Evolutionary conservation across 805 yeast genomes (phyloP).

Genomic region (Candida succiphila): DNA sequence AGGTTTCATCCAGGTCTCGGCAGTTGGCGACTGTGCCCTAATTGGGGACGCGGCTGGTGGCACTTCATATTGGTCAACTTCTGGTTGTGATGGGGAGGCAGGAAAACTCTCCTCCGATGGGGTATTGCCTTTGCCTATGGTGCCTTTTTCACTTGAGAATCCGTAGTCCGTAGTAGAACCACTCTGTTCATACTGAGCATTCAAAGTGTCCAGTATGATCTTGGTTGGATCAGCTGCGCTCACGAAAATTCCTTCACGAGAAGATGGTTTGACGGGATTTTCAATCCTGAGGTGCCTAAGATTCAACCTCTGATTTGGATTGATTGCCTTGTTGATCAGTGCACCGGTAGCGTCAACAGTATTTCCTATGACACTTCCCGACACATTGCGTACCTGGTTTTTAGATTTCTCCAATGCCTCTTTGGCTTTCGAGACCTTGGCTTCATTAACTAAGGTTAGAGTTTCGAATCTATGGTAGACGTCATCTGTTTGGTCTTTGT

Average conservation of each 20-base stretch:
- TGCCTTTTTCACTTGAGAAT: too few relatives aligned
- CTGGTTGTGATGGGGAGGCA: too few relatives aligned
- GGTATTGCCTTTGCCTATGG: too few relatives aligned
- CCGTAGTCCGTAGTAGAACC: background rate
- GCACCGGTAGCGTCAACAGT: constrained; percentile 21
- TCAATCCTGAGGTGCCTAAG: constrained; percentile 17
- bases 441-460: constrained; percentile 24
- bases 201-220: constrained; percentile 8
- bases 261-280: constrained; percentile 24
- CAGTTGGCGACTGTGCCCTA: too few relatives aligned
- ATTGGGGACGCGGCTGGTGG: too few relatives aligned
- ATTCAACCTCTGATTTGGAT: constrained; percentile 19
- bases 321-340: constrained; percentile 20
- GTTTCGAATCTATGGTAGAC: constrained; percentile 29
- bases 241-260: constrained; percentile 22
- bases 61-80: too few relatives aligned
- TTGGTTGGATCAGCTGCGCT: constrained; percentile 20
- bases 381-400: constrained; percentile 11
- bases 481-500: constrained; percentile 26
- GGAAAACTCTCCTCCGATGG: too few relatives aligned
- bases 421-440: constrained; percentile 26
- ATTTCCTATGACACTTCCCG: constrained; percentile 17
- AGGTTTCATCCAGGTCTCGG: constrained; percentile 15
- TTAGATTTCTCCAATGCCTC: constrained; percentile 24
- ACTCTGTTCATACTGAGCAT: background rate